Evolutionary conservation across 1,139 yeast genomes (phyloP), one percentile per base, ranked within the genome.

Genomic region (Yamadazyma friedrichii): DNA sequence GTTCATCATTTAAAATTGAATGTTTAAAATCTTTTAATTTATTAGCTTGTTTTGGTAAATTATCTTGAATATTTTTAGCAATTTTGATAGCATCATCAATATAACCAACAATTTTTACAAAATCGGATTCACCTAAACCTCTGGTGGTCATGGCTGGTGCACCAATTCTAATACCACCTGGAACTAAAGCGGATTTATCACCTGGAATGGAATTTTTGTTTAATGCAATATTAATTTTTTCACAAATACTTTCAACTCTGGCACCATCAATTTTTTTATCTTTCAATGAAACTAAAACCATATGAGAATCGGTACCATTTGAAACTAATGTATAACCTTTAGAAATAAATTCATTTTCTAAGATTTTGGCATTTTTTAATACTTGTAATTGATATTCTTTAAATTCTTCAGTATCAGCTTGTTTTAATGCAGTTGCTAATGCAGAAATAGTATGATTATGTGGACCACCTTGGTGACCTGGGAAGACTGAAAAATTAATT

Each of bases 391-490:
- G 98, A 74, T 93, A 93, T 62, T 82, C 82, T 68, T 81, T 88
- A 74, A 88, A 93, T 66, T 88, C 96, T 42, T 95, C 95, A 41
- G 94, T 80, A 46, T 83, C 80, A 46, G 96, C 95, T 73, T 93
- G 98, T 66, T 88, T 88, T 61, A 93, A 79, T 47, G 98, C 98
- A 50, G 94, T 91, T 35, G 98, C 97, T 60, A 93, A 77, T 36
- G 98, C 98, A 50, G 97, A 84, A 63, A 93, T 93, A 55, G 98
- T 93, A 74, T 93, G 98, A 76, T 93, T 93, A 70, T 93, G 98
- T 53, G 98, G 98, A 64, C 98, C 98, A 76, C 98, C 98, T 76
- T 93, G 98, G 70, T 93, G 98, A 57, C 97, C 98, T 56, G 98
- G 98, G 91, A 93, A 93, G 50, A 93, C 98, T 9, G 97, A 89